A percentile compares a stretch with the other conserved stretches of the same genome.
phyloP scores from a whole-genome alignment of 768 basidiomycete genomes.

The Hericium coralloides region DNA sequence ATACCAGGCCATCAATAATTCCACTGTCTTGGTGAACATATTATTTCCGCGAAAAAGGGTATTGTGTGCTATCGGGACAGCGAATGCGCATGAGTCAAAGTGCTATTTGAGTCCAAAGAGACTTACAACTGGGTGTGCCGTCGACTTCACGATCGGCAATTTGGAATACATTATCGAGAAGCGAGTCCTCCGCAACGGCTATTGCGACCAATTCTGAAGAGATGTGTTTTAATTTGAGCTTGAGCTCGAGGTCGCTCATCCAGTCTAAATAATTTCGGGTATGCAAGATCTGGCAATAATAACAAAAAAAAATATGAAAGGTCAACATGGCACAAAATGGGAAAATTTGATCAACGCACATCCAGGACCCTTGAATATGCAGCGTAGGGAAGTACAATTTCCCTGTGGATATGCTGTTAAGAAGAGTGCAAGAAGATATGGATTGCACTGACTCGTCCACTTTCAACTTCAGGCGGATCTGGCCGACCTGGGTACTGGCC shows the following conservation, averaged over 20 bases:
- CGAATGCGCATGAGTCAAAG: conserved; percentile 4
- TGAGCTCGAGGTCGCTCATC: conserved; percentile 62
- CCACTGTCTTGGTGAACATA: conserved; percentile 52
- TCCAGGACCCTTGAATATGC: conserved; percentile 53
- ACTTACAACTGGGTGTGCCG: conserved; percentile 54
- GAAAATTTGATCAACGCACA: conserved; percentile 28
- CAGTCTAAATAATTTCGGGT: conserved; percentile 64
- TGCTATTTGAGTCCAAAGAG: not conserved
- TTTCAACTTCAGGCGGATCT: conserved; percentile 61
- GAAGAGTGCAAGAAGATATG: not conserved
- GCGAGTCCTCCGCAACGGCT: conserved; percentile 54
- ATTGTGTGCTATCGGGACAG: conserved; percentile 47
- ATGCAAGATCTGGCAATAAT: conserved; percentile 39
- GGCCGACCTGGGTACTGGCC: conserved; percentile 58
- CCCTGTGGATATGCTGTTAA: conserved; percentile 33
- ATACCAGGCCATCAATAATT: conserved; percentile 73
- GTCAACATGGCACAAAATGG: conserved; percentile 1
- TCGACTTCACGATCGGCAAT: conserved; percentile 66
- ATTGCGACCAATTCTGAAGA: conserved; percentile 57
- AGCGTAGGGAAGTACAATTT: conserved; percentile 65
- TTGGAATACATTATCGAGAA: conserved; percentile 62
- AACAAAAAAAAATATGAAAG: not conserved
- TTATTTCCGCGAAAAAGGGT: conserved; percentile 66
- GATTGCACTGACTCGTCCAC: conserved; percentile 58
- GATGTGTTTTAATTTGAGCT: conserved; percentile 55